A percentile compares a stretch with the other conserved stretches of the same genome.
Conservation (phyloP, 352 stramenopile species). For the Hyaloperonospora brassicae region DNA sequence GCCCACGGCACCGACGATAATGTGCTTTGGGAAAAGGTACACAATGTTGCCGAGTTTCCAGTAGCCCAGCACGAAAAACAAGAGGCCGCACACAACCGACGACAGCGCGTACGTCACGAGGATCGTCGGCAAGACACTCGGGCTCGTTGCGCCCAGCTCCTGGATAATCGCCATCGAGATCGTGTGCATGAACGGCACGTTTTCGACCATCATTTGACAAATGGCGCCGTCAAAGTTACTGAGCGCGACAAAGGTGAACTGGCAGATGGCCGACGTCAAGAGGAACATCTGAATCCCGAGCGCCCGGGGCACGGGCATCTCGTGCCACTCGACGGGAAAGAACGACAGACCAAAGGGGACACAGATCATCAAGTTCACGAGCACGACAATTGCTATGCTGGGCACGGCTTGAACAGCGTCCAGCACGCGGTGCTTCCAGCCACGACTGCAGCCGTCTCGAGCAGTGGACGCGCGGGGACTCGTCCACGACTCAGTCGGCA, state of each 20-base stretch:
- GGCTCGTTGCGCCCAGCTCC: conserved; percentile 61
- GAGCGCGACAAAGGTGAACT: conserved; percentile 71
- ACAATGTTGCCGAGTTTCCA: conserved; percentile 88
- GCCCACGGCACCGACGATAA: conserved; percentile 92
- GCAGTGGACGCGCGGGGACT: background rate
- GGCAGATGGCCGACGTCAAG: conserved; percentile 66
- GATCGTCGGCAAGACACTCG: conserved; percentile 82
- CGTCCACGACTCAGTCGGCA: conserved; percentile 10
- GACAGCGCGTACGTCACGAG: conserved; percentile 88
- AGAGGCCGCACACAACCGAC: conserved; percentile 79
- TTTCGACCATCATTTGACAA: conserved; percentile 93
- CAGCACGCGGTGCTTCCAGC: conserved; percentile 22
- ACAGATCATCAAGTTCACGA: conserved; percentile 84
- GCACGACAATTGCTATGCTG: conserved; percentile 58
- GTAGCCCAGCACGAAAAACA: conserved; percentile 87
- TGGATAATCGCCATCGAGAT: conserved; percentile 83
- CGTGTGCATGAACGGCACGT: conserved; percentile 92
- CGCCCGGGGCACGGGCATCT: conserved; percentile 64
- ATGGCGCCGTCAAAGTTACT: conserved; percentile 72
- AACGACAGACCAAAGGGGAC: conserved; percentile 81
- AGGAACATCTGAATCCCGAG: conserved; percentile 82
- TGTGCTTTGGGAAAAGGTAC: conserved; percentile 92
- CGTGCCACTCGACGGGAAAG: conserved; percentile 72
- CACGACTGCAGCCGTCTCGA: conserved; percentile 1
- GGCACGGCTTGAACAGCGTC: conserved; percentile 38